A percentile compares a stretch with the other conserved stretches of the same genome.
phyloP scores from a whole-genome alignment of 371 early-diverging fungal genomes.

The Mortierella sp. region DNA sequence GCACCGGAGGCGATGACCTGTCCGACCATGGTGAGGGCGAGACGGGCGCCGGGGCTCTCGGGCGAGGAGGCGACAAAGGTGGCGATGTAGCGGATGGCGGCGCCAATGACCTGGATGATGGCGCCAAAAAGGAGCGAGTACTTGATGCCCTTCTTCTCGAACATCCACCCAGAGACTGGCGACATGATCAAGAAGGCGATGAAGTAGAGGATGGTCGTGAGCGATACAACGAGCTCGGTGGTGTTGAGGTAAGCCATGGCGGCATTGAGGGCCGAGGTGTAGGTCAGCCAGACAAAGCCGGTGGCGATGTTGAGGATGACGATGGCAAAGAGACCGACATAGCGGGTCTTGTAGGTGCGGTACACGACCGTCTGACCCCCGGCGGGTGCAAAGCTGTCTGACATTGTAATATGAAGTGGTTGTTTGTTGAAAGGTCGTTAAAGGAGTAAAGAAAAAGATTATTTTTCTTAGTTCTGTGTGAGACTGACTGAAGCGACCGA shows the following conservation, averaged over 20 bases:
- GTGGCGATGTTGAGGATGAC: constrained; percentile 55
- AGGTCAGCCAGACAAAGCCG: constrained; percentile 56
- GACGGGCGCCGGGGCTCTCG: constrained; percentile 58
- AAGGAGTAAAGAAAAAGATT: no score
- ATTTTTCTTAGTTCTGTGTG: no score
- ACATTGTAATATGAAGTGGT: neutral
- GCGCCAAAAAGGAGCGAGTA: constrained; percentile 66
- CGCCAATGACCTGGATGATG: constrained; percentile 61
- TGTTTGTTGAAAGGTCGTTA: neutral
- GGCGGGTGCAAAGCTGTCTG: neutral
- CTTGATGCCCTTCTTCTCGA: constrained; percentile 63
- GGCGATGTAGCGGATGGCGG: constrained; percentile 70
- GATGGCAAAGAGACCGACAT: constrained; percentile 50
- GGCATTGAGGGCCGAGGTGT: constrained; percentile 35
- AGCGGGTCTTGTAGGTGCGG: constrained; percentile 45
- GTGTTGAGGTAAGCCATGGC: constrained; percentile 44
- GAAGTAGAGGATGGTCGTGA: constrained; percentile 64
- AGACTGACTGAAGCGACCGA: neutral
- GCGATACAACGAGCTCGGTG: constrained; percentile 44
- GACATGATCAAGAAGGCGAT: constrained; percentile 61
- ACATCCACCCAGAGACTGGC: constrained; percentile 62
- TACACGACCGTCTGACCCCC: constrained; percentile 21
- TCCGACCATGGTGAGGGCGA: constrained; percentile 67
- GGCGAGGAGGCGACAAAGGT: constrained; percentile 55
- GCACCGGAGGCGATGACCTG: constrained; percentile 74